phyloP scores from a whole-genome alignment of 352 stramenopile genomes.

The Globisporangium mamillatum region DNA sequence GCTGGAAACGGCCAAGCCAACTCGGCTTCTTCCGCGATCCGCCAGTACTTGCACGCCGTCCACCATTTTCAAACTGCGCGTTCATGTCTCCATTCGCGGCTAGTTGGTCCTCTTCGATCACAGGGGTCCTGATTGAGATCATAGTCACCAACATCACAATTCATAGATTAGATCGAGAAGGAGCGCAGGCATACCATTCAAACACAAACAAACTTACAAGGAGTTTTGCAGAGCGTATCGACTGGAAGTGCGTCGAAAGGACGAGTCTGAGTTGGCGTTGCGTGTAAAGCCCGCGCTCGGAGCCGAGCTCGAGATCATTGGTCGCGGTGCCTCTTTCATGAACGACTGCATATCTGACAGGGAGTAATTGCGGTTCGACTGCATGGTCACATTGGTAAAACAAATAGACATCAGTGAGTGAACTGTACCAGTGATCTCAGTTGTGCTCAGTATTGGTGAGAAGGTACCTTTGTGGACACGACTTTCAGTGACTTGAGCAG shows the following conservation, averaged over 20 bases:
- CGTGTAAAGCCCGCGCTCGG: constrained; percentile 32
- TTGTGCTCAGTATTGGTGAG: background rate
- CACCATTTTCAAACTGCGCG: constrained; percentile 7
- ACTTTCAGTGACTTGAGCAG: constrained; percentile 84
- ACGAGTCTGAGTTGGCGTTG: constrained; percentile 41
- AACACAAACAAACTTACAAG: constrained; percentile 33
- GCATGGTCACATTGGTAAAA: background rate
- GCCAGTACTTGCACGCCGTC: background rate
- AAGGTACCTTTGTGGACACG: constrained; percentile 65
- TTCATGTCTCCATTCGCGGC: constrained; percentile 17
- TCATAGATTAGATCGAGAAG: background rate
- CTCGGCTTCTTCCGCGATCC: constrained; percentile 14
- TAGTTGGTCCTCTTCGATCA: constrained; percentile 66
- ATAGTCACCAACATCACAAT: background rate
- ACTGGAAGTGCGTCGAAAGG: constrained; percentile 53
- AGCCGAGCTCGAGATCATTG: constrained; percentile 52
- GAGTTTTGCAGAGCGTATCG: constrained; percentile 48
- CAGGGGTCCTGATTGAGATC: constrained; percentile 35
- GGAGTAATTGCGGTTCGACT: constrained; percentile 84
- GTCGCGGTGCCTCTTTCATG: constrained; percentile 41
- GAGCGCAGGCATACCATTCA: background rate
- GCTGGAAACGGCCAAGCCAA: constrained; percentile 36
- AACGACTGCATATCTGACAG: constrained; percentile 85
- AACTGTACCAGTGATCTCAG: background rate
- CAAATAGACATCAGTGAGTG: background rate